Conservation (phyloP, 2,329 filamentous ascomycete species). For the Paracoccidioides lutzii region DNA sequence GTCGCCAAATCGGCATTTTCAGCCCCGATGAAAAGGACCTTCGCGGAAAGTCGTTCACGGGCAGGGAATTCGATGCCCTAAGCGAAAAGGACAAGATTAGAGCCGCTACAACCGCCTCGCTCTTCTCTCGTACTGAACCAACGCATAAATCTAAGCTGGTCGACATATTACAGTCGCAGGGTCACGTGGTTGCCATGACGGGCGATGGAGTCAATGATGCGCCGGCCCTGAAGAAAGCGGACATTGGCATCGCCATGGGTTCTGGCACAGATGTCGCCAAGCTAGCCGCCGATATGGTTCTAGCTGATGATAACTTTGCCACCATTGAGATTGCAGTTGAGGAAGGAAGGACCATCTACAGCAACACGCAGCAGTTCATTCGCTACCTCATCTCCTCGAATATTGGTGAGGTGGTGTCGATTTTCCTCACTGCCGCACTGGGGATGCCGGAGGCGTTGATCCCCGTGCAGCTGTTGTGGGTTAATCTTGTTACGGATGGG, state of each 20-base stretch:
- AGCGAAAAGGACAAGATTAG: slow-evolving; percentile 65
- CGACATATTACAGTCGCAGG: slow-evolving; percentile 81
- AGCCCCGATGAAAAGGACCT: slow-evolving; percentile 60
- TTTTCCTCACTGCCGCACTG: slow-evolving; percentile 89
- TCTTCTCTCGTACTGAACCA: slow-evolving; percentile 94
- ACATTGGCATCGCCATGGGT: slow-evolving; percentile 98
- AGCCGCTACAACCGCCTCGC: slow-evolving; percentile 70
- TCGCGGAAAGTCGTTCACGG: slow-evolving; percentile 84
- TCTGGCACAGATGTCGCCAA: slow-evolving; percentile 95
- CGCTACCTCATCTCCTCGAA: slow-evolving; percentile 98
- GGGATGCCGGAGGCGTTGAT: slow-evolving; percentile 97
- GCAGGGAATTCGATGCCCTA: slow-evolving; percentile 83
- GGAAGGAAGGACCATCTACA: slow-evolving; percentile 96
- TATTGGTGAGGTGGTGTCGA: slow-evolving; percentile 97
- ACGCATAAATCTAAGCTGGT: slow-evolving; percentile 96
- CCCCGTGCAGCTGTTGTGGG: slow-evolving; percentile 94
- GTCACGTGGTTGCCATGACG: slow-evolving; percentile 97
- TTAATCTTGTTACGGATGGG: slow-evolving; percentile 95
- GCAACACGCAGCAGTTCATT: slow-evolving; percentile 99
- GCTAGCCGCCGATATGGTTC: slow-evolving; percentile 94
- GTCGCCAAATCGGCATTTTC: slow-evolving; percentile 92
- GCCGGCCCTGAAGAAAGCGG: slow-evolving; percentile 92
- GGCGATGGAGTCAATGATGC: slow-evolving; percentile 98
- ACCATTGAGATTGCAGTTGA: slow-evolving; percentile 94
- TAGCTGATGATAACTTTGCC: slow-evolving; percentile 97